Conservation (phyloP, 768 basidiomycete genomes). For the Leccinum fibrillosum region DNA sequence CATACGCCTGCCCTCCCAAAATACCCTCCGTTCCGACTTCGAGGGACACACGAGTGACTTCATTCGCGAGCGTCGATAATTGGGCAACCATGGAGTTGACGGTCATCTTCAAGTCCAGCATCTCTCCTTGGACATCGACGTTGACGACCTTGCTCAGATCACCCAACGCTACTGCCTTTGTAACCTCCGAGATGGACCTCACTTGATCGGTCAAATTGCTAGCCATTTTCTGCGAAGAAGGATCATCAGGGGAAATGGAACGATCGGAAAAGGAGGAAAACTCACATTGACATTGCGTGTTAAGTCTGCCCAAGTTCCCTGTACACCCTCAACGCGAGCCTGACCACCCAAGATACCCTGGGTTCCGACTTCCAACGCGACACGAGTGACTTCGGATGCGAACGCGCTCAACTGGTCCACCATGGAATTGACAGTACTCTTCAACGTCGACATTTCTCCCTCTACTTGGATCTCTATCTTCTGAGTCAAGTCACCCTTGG, state of each 20-base stretch:
- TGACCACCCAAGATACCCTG: constrained; percentile 90
- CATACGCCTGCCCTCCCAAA: constrained; percentile 88
- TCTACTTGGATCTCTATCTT: constrained; percentile 91
- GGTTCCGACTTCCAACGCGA: constrained; percentile 87
- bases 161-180: constrained; percentile 75
- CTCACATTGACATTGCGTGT: constrained; percentile 85
- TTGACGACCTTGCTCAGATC: constrained; percentile 82
- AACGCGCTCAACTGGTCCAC: constrained; percentile 87
- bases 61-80: constrained; percentile 68
- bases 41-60: constrained; percentile 88
- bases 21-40: constrained; percentile 94
- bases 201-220: constrained; percentile 84
- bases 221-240: constrained; percentile 71
- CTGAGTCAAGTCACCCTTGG: constrained; percentile 85
- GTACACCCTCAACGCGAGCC: constrained; percentile 85
- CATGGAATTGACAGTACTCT: constrained; percentile 90
- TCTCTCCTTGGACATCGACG: constrained; percentile 93
- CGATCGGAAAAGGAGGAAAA: neutral
- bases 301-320: constrained; percentile 91
- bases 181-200: constrained; percentile 86
- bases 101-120: constrained; percentile 80
- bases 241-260: neutral
- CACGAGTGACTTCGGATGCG: constrained; percentile 77
- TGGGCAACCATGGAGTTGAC: constrained; percentile 79
- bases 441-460: constrained; percentile 83